A percentile compares a stretch with the other conserved stretches of the same genome.
Conservation (phyloP, 1,284 basidiomycete genomes). For the Boletus calvinii region DNA sequence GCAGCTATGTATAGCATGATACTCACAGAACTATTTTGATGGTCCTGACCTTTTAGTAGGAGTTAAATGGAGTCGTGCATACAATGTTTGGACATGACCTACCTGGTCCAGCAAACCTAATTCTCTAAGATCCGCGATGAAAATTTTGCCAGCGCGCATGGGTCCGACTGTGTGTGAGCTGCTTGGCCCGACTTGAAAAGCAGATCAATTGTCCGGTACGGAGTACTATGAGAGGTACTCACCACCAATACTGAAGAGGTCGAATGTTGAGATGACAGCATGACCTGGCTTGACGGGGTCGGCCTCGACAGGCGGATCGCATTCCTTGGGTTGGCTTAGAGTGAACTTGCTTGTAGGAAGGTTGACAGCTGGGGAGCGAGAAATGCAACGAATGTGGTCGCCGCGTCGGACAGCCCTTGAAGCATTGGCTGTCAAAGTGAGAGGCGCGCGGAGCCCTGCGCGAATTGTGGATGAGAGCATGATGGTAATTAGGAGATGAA, state of each 20-base stretch:
- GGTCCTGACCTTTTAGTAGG: constrained; percentile 55
- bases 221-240: constrained; percentile 20
- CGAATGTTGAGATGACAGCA: constrained; percentile 91
- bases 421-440: neutral
- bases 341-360: constrained; percentile 13
- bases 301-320: constrained; percentile 4
- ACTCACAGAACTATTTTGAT: constrained; percentile 85
- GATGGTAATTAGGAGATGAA: neutral
- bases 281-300: constrained; percentile 57
- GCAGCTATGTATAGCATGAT: neutral
- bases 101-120: constrained; percentile 70
- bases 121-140: constrained; percentile 75
- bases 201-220: neutral
- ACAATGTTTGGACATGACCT: constrained; percentile 26
- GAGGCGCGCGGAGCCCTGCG: constrained; percentile 3
- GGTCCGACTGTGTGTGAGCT: constrained; percentile 83
- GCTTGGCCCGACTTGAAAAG: constrained; percentile 48
- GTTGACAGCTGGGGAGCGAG: constrained; percentile 3
- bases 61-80: constrained; percentile 4
- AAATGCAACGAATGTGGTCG: constrained; percentile 17
- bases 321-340: constrained; percentile 1
- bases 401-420: neutral
- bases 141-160: constrained; percentile 90
- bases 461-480: constrained; percentile 8
- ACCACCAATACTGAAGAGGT: constrained; percentile 93